phyloP scores from a whole-genome alignment of 768 basidiomycete species.

The Rhodotorula toruloides region DNA sequence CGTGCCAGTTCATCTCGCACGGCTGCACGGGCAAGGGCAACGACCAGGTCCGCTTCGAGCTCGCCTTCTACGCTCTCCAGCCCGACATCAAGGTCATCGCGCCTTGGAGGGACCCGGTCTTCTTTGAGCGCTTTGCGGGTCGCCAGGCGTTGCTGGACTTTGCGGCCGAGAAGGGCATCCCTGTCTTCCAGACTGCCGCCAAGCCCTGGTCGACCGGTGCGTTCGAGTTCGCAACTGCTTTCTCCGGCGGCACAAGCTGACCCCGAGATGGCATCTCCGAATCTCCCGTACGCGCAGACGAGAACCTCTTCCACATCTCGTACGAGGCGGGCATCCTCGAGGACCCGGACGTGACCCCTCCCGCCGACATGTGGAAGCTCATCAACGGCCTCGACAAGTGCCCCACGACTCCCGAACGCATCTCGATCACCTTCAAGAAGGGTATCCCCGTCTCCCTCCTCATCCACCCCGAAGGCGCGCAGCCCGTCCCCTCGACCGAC shows the following conservation, averaged over 20 bases:
- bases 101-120: conserved; percentile 97
- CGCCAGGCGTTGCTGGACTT: conserved; percentile 87
- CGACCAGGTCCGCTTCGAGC: conserved; percentile 98
- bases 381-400: conserved; percentile 76
- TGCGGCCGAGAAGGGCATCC: conserved; percentile 80
- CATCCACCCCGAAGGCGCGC: conserved; percentile 46
- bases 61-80: conserved; percentile 97
- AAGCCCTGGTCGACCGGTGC: conserved; percentile 92
- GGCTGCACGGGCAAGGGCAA: conserved; percentile 99
- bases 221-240: conserved; percentile 9
- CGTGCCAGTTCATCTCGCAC: conserved; percentile 95
- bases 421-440: conserved; percentile 75
- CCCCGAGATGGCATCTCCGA: no score
- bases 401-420: conserved; percentile 68
- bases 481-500: conserved; percentile 33
- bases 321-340: conserved; percentile 99
- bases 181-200: conserved; percentile 86
- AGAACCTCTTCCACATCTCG: conserved; percentile 99
- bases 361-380: conserved; percentile 98
- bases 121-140: conserved; percentile 96
- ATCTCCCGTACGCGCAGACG: conserved; percentile 54
- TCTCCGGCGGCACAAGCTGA: not conserved
- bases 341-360: conserved; percentile 90
- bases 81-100: conserved; percentile 98
- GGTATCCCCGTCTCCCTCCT: conserved; percentile 83